phyloP scores from a whole-genome alignment of 1,139 yeast genomes.

The Debaryomycetaceae sp. region DNA sequence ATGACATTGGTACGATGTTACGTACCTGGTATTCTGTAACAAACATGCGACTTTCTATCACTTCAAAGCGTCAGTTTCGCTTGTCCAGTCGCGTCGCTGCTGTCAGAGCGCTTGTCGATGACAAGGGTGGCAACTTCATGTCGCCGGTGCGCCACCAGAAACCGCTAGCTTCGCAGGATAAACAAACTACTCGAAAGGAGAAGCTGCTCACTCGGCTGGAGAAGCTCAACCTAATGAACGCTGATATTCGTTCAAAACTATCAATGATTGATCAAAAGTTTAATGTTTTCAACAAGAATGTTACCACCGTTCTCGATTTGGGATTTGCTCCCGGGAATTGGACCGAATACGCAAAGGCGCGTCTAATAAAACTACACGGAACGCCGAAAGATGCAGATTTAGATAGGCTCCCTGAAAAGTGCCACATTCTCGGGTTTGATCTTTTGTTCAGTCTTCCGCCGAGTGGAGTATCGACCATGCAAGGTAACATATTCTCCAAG shows the following conservation, averaged over 20 bases:
- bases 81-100: too few relatives aligned
- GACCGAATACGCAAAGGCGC: conserved; percentile 60
- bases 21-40: too few relatives aligned
- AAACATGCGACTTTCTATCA: too few relatives aligned
- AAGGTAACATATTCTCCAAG: conserved; percentile 73
- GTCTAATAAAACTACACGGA: conserved; percentile 17
- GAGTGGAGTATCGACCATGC: conserved; percentile 64
- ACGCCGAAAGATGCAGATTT: conserved; percentile 14
- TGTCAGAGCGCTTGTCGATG: too few relatives aligned
- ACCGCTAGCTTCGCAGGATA: too few relatives aligned
- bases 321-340: conserved; percentile 98
- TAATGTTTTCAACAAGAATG: conserved; percentile 14
- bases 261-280: conserved; percentile 19
- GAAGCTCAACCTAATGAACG: conserved; percentile 13
- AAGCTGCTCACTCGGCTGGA: conserved; percentile 14
- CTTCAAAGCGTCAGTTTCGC: too few relatives aligned
- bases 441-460: conserved; percentile 73
- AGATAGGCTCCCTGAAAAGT: conserved; percentile 42
- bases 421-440: conserved; percentile 78
- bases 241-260: conserved; percentile 16
- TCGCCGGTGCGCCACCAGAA: too few relatives aligned
- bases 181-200: conserved; percentile 3
- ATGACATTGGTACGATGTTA: too few relatives aligned
- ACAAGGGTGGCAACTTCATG: too few relatives aligned
- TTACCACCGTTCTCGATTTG: conserved; percentile 24